phyloP scores from a whole-genome alignment of 2,329 filamentous ascomycete species.

The Claviceps humidiphila region DNA sequence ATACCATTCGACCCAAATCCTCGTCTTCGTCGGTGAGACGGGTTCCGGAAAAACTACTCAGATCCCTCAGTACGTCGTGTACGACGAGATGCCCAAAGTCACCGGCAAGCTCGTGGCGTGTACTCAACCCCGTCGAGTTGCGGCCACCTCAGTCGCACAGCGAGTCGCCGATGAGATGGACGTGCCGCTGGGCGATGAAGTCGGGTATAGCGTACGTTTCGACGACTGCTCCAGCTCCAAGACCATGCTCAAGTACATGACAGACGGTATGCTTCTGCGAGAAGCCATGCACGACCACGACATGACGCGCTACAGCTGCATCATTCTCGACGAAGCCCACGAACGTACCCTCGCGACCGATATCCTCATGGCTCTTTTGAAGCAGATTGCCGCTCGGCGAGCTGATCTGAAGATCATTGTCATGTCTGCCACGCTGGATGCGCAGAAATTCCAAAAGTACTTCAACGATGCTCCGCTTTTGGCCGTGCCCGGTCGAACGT shows the following conservation, averaged over 20 bases:
- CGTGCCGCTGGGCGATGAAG: conserved; percentile 80
- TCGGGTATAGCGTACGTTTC: conserved; percentile 98
- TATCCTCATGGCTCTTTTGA: conserved; percentile 91
- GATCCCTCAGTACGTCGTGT: conserved; percentile 96
- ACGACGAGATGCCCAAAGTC: conserved; percentile 83
- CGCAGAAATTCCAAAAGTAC: conserved; percentile 95
- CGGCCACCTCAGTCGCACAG: conserved; percentile 96
- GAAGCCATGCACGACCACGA: conserved; percentile 95
- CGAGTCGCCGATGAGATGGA: conserved; percentile 97
- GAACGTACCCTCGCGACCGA: conserved; percentile 94
- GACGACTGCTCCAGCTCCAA: conserved; percentile 83
- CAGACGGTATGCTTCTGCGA: conserved; percentile 92
- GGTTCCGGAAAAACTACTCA: conserved; percentile 99
- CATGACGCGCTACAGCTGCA: conserved; percentile 85
- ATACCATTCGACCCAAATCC: conserved; percentile 87
- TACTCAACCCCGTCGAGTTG: conserved; percentile 93
- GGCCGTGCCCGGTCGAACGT: conserved; percentile 85
- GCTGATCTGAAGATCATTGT: conserved; percentile 95
- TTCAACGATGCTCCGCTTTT: conserved; percentile 90
- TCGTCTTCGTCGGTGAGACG: conserved; percentile 97
- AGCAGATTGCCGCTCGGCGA: conserved; percentile 71
- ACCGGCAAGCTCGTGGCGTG: conserved; percentile 86
- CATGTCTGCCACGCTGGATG: conserved; percentile 96
- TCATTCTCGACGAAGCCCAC: conserved; percentile 97
- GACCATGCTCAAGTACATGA: conserved; percentile 98